A percentile compares a stretch with the other conserved stretches of the same genome.
These are phyloP conservation scores for Trametopsis cervina DNA, from an alignment of 768 basidiomycete genomes.

Conservation along the genomic window DNA sequence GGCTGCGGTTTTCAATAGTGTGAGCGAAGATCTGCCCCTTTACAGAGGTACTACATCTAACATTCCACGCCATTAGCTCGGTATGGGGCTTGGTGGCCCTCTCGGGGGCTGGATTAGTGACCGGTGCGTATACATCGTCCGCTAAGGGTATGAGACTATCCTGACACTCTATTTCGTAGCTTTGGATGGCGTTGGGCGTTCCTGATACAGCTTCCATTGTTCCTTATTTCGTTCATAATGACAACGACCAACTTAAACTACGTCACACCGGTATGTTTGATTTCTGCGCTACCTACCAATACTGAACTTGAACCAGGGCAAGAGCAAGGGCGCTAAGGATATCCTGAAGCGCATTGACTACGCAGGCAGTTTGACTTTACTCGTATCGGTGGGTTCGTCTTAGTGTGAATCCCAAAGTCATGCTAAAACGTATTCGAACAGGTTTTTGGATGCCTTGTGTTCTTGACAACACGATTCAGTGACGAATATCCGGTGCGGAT, in stretches of 20 bases:
- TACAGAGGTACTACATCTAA: neutral
- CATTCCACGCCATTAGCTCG: conserved; percentile 39
- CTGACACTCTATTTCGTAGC: conserved; percentile 27
- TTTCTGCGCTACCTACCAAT: neutral
- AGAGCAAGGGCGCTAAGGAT: conserved; percentile 56
- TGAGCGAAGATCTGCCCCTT: conserved; percentile 30
- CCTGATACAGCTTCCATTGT: conserved; percentile 65
- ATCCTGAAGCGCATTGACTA: conserved; percentile 74
- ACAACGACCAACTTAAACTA: conserved; percentile 56
- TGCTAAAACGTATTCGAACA: too few species aligned
- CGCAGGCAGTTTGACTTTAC: conserved; percentile 56
- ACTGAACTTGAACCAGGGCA: conserved; percentile 41
- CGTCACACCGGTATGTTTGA: conserved; percentile 50
- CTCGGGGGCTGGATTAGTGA: conserved; percentile 67
- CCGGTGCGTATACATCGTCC: conserved; percentile 33
- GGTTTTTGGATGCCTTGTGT: conserved; percentile 48
- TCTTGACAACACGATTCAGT: conserved; percentile 66
- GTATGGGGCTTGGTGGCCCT: conserved; percentile 77
- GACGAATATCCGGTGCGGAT: conserved; percentile 50
- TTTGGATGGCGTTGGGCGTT: conserved; percentile 83
- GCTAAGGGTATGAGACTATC: neutral
- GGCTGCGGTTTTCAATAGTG: conserved; percentile 67
- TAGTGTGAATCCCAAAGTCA: conserved; percentile 16
- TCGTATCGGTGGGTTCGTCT: conserved; percentile 46
- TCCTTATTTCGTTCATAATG: conserved; percentile 49